These are phyloP conservation scores for Umbellularia californica DNA, from an alignment of 164 flowering plant species.

Conservation along the genomic window DNA sequence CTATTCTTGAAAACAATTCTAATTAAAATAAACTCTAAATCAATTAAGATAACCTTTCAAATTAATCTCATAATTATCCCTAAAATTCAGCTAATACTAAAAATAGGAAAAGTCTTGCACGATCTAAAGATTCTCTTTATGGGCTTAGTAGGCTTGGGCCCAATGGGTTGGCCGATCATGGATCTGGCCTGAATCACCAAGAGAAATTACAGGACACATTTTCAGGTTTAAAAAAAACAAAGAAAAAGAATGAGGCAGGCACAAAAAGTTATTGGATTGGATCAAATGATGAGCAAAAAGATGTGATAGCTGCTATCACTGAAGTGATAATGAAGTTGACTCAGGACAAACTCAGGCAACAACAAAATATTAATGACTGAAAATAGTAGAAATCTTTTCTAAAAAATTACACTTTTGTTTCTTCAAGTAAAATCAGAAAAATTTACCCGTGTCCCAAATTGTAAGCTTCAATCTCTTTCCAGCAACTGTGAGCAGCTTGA, in stretches of 20 bases:
- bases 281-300: neutral
- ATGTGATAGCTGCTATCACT: neutral
- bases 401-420: too few relatives aligned
- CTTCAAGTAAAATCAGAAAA: neutral
- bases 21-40: too few relatives aligned
- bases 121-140: neutral
- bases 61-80: too few relatives aligned
- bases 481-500: conserved; percentile 67
- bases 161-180: neutral
- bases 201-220: neutral
- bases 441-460: conserved; percentile 92
- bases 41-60: too few relatives aligned
- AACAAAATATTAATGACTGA: neutral
- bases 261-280: neutral
- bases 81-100: too few relatives aligned
- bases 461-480: conserved; percentile 86
- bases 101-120: neutral
- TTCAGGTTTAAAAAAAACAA: neutral
- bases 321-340: neutral
- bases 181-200: neutral
- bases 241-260: too few relatives aligned
- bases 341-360: neutral
- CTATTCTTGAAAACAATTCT: too few relatives aligned
- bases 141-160: neutral
- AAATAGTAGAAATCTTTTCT: neutral